Percentiles rank a stretch among this genome's conserved stretches.
Evolutionary conservation across 257 asterid species (phyloP).

Genomic region (Asclepias syriaca): DNA sequence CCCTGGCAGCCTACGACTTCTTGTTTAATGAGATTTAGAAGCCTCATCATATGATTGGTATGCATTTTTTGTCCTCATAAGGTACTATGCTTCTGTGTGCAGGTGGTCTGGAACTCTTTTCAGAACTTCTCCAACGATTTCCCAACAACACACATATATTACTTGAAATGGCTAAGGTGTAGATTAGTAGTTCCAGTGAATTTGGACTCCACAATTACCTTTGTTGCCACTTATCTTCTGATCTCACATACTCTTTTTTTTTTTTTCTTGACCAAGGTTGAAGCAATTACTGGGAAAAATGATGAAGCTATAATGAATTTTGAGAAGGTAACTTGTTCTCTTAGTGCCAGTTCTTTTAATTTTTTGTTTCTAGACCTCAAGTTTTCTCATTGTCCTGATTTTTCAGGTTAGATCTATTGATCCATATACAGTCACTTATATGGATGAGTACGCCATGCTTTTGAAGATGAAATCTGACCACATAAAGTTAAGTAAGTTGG

Average conservation of each 20-base stretch:
- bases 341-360: slow-evolving; percentile 5
- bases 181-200: slow-evolving; percentile 14
- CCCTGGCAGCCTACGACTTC: not conserved
- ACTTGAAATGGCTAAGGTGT: slow-evolving; percentile 98
- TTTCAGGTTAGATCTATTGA: slow-evolving; percentile 80
- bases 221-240: not conserved
- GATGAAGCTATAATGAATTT: slow-evolving; percentile 90
- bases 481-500: slow-evolving; percentile 74
- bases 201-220: not conserved
- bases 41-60: not conserved
- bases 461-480: slow-evolving; percentile 74
- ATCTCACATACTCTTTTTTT: not conserved
- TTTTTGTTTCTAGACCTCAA: slow-evolving; percentile 10
- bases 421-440: slow-evolving; percentile 73
- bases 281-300: slow-evolving; percentile 77
- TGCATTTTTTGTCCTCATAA: not conserved
- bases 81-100: slow-evolving; percentile 16
- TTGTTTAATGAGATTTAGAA: not conserved
- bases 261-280: slow-evolving; percentile 48
- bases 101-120: slow-evolving; percentile 88
- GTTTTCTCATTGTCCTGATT: slow-evolving; percentile 11
- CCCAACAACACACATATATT: slow-evolving; percentile 80
- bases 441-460: slow-evolving; percentile 99
- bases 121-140: slow-evolving; percentile 90
- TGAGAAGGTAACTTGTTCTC: slow-evolving; percentile 58